Evolutionary conservation across 805 yeast genomes (phyloP), one percentile per base, ranked within the genome.

Genomic region (Candida krabiensis): DNA sequence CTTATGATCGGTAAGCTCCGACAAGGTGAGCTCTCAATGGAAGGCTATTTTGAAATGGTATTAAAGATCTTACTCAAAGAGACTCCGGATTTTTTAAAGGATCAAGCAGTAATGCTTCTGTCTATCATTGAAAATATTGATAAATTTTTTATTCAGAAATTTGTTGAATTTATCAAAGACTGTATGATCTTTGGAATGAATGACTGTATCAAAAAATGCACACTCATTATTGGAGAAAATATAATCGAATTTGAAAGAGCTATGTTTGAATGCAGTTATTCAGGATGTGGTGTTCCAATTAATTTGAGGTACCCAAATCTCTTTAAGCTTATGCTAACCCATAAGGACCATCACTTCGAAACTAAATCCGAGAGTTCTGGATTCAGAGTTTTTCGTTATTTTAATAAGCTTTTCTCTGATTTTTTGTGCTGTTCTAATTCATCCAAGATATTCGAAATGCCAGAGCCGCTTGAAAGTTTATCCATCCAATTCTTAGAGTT

Each of bases 151-250:
- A 27, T 51, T 19, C 50, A 49, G 27, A 41, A 27, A 14, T 52
- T 55, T 35, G 49, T 53, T 30, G 53, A 47, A 33, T 44, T 56
- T 22, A 42, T 52, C 37, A 49, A 46, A 30, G 59, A 56, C 27
- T 52, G 50, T 26, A 48, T 50, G 49, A 47, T 54, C 6, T 46
- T 36, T 37, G 55, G 56, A 8, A 40, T 52, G 41, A 54, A 53
- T 38, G 40, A 40, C 18, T 51, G 55, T 23, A 35, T 52, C 17
- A 29, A 25, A 5, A 40, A 40, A 22, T 47, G 54, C 32, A 37
- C 50, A 17, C 35, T 27, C 23, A 33, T 45, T 21, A 43, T 50
- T 19, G 48, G 46, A 11, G 43, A 35, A 22, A 41, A 42, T 35
- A 36, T 53, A 9, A 19, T 47, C 13, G 48, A 53, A 9, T 50